Evolutionary conservation across 768 basidiomycete species (phyloP).

Genomic region (Termitomyces eurrhizus): DNA sequence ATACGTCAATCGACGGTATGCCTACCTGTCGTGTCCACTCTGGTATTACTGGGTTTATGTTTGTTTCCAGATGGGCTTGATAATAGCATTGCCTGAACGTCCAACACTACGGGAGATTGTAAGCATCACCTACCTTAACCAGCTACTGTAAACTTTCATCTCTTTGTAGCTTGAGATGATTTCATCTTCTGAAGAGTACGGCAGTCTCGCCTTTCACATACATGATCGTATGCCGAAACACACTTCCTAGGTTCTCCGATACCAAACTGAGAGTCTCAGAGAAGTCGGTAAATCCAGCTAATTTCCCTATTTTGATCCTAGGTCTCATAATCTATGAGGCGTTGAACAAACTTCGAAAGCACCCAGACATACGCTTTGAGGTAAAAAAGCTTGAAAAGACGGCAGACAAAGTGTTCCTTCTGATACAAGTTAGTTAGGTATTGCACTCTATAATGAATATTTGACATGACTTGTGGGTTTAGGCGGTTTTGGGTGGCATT

Average conservation of each 20-base stretch:
- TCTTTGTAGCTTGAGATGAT: constrained; percentile 57
- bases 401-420: constrained; percentile 73
- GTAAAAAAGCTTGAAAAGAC: constrained; percentile 67
- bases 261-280: constrained; percentile 72
- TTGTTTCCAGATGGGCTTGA: constrained; percentile 56
- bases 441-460: neutral
- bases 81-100: constrained; percentile 54
- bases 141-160: neutral
- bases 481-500: constrained; percentile 74
- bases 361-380: constrained; percentile 78
- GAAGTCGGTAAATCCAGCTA: constrained; percentile 48
- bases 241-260: constrained; percentile 53
- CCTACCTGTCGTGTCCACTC: constrained; percentile 12
- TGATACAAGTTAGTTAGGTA: constrained; percentile 60
- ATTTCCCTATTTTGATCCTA: neutral
- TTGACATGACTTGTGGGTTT: neutral
- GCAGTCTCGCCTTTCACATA: neutral
- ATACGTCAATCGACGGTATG: constrained; percentile 64
- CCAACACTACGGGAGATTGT: constrained; percentile 68
- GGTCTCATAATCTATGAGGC: constrained; percentile 24
- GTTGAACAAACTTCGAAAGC: constrained; percentile 64
- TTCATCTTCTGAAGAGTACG: constrained; percentile 64
- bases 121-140: constrained; percentile 21
- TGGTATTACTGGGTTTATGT: neutral
- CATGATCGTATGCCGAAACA: neutral